Conservation (phyloP, 257 asterid genomes). For the Leptodermis oblonga region DNA sequence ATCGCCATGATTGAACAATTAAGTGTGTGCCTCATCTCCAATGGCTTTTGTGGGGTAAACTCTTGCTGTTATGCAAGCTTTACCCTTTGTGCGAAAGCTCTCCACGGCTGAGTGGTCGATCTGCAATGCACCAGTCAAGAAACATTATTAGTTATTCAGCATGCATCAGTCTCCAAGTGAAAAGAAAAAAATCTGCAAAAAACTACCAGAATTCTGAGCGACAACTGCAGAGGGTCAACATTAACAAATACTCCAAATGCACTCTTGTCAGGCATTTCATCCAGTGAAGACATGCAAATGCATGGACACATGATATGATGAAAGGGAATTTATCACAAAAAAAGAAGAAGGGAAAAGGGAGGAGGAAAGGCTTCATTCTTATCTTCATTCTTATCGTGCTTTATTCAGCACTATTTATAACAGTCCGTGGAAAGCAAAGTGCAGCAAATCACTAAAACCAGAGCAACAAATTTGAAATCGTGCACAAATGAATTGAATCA, state of each 20-base stretch:
- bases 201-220: not conserved
- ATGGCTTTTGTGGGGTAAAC: constrained; percentile 19
- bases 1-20: constrained; percentile 13
- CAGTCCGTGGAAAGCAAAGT: no score
- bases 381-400: not conserved
- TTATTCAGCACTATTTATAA: no score
- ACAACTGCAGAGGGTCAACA: not conserved
- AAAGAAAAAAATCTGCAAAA: no score
- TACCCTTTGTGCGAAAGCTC: constrained; percentile 22
- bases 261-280: no score
- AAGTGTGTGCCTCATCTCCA: constrained; percentile 14
- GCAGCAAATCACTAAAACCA: no score
- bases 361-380: not conserved
- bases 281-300: no score
- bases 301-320: no score
- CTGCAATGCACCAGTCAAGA: not conserved
- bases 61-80: constrained; percentile 17
- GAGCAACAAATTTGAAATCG: no score
- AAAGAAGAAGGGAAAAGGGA: not conserved
- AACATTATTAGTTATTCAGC: not conserved
- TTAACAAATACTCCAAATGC: no score
- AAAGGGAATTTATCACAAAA: not conserved
- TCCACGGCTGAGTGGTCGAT: no score
- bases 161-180: no score
- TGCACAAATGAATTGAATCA: no score